Evolutionary conservation across 352 stramenopile genomes (phyloP).

Genomic region (Thalassiosira ordinaria): DNA sequence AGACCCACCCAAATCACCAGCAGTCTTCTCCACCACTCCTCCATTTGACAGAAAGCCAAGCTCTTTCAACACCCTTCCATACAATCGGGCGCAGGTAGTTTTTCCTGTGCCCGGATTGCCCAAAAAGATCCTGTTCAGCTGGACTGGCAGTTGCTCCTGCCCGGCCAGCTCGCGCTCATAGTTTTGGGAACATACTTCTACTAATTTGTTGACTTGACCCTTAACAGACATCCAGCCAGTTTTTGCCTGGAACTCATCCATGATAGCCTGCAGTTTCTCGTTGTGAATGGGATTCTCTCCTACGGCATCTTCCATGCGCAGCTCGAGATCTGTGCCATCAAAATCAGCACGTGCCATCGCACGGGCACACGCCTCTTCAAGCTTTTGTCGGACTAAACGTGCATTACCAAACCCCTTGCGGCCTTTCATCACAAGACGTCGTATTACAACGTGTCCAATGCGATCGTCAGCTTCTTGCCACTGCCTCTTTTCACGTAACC

Average conservation of each 20-base stretch:
- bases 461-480: slow-evolving; percentile 38
- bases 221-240: slow-evolving; percentile 89
- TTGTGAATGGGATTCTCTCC: slow-evolving; percentile 87
- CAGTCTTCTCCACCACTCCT: slow-evolving; percentile 89
- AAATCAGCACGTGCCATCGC: slow-evolving; percentile 88
- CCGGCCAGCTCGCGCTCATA: slow-evolving; percentile 87
- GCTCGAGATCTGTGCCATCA: slow-evolving; percentile 40
- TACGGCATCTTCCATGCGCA: slow-evolving; percentile 85
- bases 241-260: slow-evolving; percentile 85
- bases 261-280: slow-evolving; percentile 79
- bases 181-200: slow-evolving; percentile 87
- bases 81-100: slow-evolving; percentile 90
- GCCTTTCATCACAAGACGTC: slow-evolving; percentile 80
- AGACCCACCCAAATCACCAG: slow-evolving; percentile 89
- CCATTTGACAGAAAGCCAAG: slow-evolving; percentile 91
- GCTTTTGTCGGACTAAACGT: slow-evolving; percentile 85
- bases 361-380: slow-evolving; percentile 82
- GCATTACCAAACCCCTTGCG: slow-evolving; percentile 90
- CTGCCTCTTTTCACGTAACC: slow-evolving; percentile 33
- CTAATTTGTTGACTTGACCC: slow-evolving; percentile 84
- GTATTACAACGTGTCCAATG: slow-evolving; percentile 72
- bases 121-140: slow-evolving; percentile 89
- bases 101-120: slow-evolving; percentile 90
- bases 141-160: slow-evolving; percentile 78
- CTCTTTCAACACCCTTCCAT: slow-evolving; percentile 89